Evolutionary conservation across 805 yeast species (phyloP).

Genomic region (Maudiozyma pseudohumilis): DNA sequence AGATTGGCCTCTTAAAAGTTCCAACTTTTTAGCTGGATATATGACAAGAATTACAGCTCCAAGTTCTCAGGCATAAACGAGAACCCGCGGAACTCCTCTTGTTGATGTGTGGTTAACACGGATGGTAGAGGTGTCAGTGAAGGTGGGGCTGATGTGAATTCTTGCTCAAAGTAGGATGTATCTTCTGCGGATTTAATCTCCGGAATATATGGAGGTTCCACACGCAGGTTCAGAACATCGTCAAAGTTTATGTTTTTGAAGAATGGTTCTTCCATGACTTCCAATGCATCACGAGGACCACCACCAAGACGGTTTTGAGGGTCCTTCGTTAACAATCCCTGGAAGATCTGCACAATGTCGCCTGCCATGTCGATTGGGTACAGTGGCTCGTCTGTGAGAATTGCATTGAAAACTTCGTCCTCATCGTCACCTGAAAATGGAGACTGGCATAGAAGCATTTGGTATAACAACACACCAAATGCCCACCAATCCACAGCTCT

Average conservation of each 20-base stretch:
- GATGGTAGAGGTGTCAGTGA: constrained; percentile 91
- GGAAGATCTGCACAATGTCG: constrained; percentile 88
- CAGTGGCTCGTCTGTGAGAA: constrained; percentile 89
- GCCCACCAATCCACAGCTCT: constrained; percentile 99
- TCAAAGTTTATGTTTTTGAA: constrained; percentile 86
- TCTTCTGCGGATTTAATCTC: constrained; percentile 81
- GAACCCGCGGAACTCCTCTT: constrained; percentile 95
- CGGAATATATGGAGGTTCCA: constrained; percentile 86
- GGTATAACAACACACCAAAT: constrained; percentile 90
- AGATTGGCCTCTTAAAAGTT: too few species aligned
- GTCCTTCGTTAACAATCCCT: constrained; percentile 82
- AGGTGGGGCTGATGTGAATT: constrained; percentile 90
- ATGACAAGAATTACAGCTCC: constrained; percentile 28
- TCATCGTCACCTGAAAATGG: constrained; percentile 97
- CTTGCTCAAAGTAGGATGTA: constrained; percentile 86
- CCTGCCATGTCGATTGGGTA: constrained; percentile 97
- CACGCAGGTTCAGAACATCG: constrained; percentile 59
- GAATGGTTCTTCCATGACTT: constrained; percentile 92
- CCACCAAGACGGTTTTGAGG: constrained; percentile 78
- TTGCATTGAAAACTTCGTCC: constrained; percentile 95
- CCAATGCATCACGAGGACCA: constrained; percentile 80
- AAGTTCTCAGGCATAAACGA: constrained; percentile 68
- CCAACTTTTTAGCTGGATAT: too few species aligned
- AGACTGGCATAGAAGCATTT: constrained; percentile 91
- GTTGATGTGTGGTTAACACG: constrained; percentile 73